A percentile compares a stretch with the other conserved stretches of the same genome.
Evolutionary conservation across 352 stramenopile genomes (phyloP).

Genomic region (Pythium sp.): DNA sequence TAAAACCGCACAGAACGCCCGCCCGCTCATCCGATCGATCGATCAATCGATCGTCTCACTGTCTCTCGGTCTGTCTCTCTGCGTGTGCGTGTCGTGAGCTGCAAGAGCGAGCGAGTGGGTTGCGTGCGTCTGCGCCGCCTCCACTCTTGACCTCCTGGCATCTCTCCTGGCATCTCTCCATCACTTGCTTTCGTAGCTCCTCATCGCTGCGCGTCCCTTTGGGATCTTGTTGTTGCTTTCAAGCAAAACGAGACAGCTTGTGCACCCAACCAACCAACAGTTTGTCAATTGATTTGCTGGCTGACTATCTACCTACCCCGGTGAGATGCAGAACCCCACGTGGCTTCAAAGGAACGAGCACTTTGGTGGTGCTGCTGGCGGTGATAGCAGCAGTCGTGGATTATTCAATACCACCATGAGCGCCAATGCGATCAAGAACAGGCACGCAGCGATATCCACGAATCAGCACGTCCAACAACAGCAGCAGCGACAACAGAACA

Average conservation of each 20-base stretch:
- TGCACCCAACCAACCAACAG: not conserved
- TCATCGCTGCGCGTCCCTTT: conserved; percentile 6
- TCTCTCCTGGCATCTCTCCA: too few relatives aligned
- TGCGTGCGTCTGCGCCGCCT: not conserved
- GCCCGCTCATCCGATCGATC: not conserved
- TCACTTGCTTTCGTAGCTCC: not conserved
- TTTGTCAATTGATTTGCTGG: not conserved
- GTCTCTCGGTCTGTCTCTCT: not conserved
- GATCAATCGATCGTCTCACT: not conserved
- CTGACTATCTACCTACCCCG: not conserved
- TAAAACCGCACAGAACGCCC: conserved; percentile 1
- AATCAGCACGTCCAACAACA: conserved; percentile 10
- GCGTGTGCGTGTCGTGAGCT: not conserved
- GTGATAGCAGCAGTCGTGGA: not conserved
- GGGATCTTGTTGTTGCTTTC: conserved; percentile 4
- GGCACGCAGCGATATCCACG: not conserved
- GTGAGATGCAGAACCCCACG: conserved; percentile 8
- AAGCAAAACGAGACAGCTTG: not conserved
- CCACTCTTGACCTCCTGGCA: not conserved
- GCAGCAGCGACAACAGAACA: conserved; percentile 5
- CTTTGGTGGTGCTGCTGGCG: not conserved
- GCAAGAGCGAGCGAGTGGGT: not conserved
- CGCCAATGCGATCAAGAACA: conserved; percentile 1
- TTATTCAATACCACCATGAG: not conserved
- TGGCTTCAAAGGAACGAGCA: not conserved